A percentile compares a stretch with the other conserved stretches of the same genome.
Conservation (phyloP, 225 moss, liverwort and hornwort species). For the Physcomitrellopsis africana region DNA sequence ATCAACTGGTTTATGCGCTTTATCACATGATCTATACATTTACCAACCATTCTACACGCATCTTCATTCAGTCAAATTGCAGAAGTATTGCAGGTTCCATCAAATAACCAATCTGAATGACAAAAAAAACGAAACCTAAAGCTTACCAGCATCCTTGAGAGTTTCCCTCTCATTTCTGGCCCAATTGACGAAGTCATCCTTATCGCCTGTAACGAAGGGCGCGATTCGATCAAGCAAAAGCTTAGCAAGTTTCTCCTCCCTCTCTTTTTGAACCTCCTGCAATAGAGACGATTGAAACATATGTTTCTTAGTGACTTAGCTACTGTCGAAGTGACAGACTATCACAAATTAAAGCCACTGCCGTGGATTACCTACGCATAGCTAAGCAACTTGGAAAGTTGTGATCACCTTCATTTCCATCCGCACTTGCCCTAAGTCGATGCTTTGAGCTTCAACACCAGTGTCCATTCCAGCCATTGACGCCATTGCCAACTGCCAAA, state of each 20-base stretch:
- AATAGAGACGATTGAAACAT: background rate
- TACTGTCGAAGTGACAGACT: background rate
- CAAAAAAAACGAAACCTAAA: background rate
- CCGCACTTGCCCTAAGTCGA: slow-evolving; percentile 43
- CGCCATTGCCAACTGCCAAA: slow-evolving; percentile 74
- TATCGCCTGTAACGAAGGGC: slow-evolving; percentile 39
- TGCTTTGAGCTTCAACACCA: slow-evolving; percentile 50
- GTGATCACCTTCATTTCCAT: slow-evolving; percentile 64
- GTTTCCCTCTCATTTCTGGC: slow-evolving; percentile 61
- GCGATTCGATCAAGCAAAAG: slow-evolving; percentile 56
- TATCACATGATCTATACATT: background rate
- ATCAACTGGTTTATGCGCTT: background rate
- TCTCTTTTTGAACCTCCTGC: slow-evolving; percentile 63
- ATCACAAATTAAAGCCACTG: background rate
- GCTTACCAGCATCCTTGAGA: slow-evolving; percentile 61
- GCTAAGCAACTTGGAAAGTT: background rate
- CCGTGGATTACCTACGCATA: background rate
- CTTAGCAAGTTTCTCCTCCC: slow-evolving; percentile 57
- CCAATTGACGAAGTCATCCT: slow-evolving; percentile 53
- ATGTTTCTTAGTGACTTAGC: slow-evolving; percentile 7
- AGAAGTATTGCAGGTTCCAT: background rate
- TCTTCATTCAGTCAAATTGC: slow-evolving; percentile 5
- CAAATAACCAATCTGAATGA: background rate
- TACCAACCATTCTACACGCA: background rate
- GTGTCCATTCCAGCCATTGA: slow-evolving; percentile 65